Base-by-base conservation (phyloP, 2,329 filamentous ascomycete genomes). In the Bipolaris cookei region DNA sequence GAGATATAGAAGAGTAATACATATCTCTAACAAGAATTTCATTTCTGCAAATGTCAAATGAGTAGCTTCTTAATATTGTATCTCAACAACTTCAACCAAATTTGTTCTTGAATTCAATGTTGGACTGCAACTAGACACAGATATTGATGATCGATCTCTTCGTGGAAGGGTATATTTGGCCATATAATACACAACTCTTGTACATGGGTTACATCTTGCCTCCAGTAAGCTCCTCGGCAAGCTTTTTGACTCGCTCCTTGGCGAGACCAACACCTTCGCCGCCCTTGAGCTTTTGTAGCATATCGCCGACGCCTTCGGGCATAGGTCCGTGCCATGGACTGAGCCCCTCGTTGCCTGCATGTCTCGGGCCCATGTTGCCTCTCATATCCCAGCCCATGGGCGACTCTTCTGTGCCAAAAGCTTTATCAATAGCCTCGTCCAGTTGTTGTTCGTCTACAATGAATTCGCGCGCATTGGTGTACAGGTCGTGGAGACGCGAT, bases 381-480 rank as follows among this genome's bases (percentile, higher is more conserved):
- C 52, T 59, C 34, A 51, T 47, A 46, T 71, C 54, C 69, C 77
- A 72, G 78, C 79, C 67, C 63, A 82, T 64, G 57, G 74, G 80
- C 6, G 69, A 53, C 23, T 79, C 77, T 6, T 86, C 82, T 23
- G 87, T 86, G 14, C 86, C 84, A 78, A 97, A 99, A n/a, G 89
- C 82, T 61, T 83, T 79, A 20, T 96, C 89, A 54, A 97, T 88
- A 63, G 87, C 84, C 14, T 82, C 81, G 66, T 90, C 84, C 32
- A 99, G 84, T 74, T 96, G 89, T 48, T 83, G 79, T 74, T 96
- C 92, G 21, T 84, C 88, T 16, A 92, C 88, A 72, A 99, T 97
- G 79, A 98, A 99, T 37, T 86, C 81, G 23, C 90, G 86, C 4
- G 95, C 92, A 67, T 92, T 90, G 79, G 95, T 90, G 79, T 99